Base-by-base conservation (phyloP, 176 grass and related monocot species). In the sorghum (Sorghum bicolor) region DNA sequence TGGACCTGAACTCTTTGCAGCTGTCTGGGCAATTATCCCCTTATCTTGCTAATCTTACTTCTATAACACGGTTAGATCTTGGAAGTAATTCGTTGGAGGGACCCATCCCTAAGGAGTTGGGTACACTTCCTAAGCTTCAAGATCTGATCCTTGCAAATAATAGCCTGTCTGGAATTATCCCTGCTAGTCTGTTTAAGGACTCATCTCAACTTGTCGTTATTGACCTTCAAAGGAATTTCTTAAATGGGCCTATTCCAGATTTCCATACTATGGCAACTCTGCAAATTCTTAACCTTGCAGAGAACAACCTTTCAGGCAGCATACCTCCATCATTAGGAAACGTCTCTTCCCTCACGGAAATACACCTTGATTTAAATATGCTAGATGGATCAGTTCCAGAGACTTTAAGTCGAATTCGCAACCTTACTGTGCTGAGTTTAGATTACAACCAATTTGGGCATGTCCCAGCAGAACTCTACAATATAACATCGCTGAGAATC, bases 11-110 rank as follows among this genome's bases (percentile, higher is more conserved):
- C 2, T 79, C 73, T 4, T 4, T 19, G 0, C 0, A 38, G 0
- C 45, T 92, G 2, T 5, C 2, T n/a, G 90, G 90, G 19, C 0
- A 3, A 15, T 45, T 92, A 16, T 88, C 86, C 0, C 15, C 74
- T 2, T 83, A 10, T 28, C 1, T 92, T 44, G 82, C 74, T 25
- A 92, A 86, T 22, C 74, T 92, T 72, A 86, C 86, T 8, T 92
- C 81, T 4, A 26, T 92, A 65, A 6, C 2, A 14, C 36, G 0
- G 8, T 1, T 92, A 40, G 66, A 88, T 67, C 74, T 92, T 43
- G 24, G 48, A 25, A 61, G 2, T 3, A 91, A 91, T 72, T 30
- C 3, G 12, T 34, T 91, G 80, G 89, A 12, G 0, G 33, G 33
- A 34, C 33, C 0, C 25, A 64, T 83, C 1, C 80, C 69, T 4